Conservation (phyloP, 1,139 yeast genomes). For the Pneumocystis wakefieldiae region DNA sequence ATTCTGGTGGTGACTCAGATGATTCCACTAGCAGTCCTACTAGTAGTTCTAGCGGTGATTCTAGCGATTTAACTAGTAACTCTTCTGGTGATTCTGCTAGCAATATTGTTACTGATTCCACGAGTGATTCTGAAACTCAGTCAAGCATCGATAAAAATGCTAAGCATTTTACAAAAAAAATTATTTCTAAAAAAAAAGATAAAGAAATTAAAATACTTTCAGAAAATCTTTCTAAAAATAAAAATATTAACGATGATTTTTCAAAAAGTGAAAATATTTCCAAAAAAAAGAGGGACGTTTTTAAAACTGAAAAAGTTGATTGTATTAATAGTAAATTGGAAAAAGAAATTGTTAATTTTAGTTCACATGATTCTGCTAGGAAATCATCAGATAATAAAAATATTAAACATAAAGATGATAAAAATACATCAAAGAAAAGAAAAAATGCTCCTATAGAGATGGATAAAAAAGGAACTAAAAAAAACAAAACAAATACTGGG, state of each 20-base stretch:
- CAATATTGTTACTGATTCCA: neutral
- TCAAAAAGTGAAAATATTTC: conserved; percentile 8
- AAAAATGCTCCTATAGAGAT: conserved; percentile 17
- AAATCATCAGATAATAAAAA: neutral
- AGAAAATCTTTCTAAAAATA: conserved; percentile 13
- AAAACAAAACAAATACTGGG: conserved; percentile 6
- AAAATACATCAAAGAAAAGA: conserved; percentile 17
- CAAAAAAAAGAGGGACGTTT: neutral
- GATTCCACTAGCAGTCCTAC: neutral
- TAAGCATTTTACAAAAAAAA: neutral
- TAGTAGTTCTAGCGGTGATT: neutral
- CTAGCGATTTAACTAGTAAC: neutral
- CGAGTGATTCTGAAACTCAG: neutral
- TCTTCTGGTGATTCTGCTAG: neutral
- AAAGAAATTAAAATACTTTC: conserved; percentile 15
- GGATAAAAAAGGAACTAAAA: conserved; percentile 20
- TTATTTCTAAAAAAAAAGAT: neutral
- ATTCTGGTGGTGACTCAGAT: neutral
- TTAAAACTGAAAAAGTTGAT: neutral
- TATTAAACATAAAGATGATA: conserved; percentile 6
- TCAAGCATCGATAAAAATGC: neutral
- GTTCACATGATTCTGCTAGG: conserved; percentile 16
- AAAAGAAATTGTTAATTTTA: conserved; percentile 2
- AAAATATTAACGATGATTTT: neutral
- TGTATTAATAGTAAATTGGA: neutral